phyloP scores from a whole-genome alignment of 768 basidiomycete species.

The Galerina marginata region DNA sequence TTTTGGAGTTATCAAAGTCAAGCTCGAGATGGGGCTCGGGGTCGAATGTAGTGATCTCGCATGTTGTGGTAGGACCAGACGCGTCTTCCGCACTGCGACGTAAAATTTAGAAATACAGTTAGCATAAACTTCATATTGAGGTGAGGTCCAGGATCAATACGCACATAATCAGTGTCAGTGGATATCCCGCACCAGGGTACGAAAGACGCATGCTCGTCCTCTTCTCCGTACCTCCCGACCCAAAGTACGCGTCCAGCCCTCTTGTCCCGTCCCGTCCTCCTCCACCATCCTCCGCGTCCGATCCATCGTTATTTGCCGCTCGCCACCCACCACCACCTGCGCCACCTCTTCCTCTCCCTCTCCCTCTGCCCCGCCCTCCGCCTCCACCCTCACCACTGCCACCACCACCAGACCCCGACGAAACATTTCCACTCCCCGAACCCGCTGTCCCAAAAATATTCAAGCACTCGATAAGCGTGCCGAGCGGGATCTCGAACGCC shows the following conservation, averaged over 20 bases:
- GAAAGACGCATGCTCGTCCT: slow-evolving; percentile 86
- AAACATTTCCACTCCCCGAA: slow-evolving; percentile 36
- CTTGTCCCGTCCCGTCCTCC: slow-evolving; percentile 41
- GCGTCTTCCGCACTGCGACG: slow-evolving; percentile 72
- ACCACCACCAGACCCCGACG: slow-evolving; percentile 3
- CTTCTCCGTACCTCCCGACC: slow-evolving; percentile 52
- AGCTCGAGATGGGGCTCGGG: slow-evolving; percentile 84
- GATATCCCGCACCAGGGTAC: slow-evolving; percentile 79
- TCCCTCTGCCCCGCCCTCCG: slow-evolving; percentile 10
- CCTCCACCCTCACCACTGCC: neutral
- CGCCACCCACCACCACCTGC: slow-evolving; percentile 11
- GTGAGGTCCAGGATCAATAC: slow-evolving; percentile 25
- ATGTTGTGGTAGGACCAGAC: slow-evolving; percentile 82
- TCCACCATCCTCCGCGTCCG: slow-evolving; percentile 46
- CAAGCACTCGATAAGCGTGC: slow-evolving; percentile 85
- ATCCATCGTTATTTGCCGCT: slow-evolving; percentile 43
- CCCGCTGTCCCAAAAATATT: slow-evolving; percentile 92
- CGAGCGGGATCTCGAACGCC: slow-evolving; percentile 84
- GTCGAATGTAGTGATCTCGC: slow-evolving; percentile 86
- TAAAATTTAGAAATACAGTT: neutral
- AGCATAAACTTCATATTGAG: neutral
- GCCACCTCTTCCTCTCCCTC: slow-evolving; percentile 11
- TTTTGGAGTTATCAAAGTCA: slow-evolving; percentile 69
- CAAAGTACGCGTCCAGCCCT: slow-evolving; percentile 65
- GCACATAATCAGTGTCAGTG: slow-evolving; percentile 80